These are phyloP conservation scores for Penicillium argentinense DNA, from an alignment of 495 filamentous ascomycete species.

Conservation along the genomic window DNA sequence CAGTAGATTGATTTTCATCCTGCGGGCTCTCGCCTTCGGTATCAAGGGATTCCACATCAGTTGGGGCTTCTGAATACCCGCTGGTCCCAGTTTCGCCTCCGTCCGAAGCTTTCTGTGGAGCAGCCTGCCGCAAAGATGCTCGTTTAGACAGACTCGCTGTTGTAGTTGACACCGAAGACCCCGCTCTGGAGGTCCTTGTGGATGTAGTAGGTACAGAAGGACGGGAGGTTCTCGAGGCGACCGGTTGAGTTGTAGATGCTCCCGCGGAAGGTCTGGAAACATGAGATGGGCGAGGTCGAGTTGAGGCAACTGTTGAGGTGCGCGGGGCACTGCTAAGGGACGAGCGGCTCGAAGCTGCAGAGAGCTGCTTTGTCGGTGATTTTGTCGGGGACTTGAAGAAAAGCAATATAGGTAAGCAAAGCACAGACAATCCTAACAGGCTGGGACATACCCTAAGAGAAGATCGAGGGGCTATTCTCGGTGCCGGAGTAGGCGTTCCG, in stretches of 20 bases:
- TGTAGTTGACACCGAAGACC: conserved; percentile 21
- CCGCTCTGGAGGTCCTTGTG: conserved; percentile 36
- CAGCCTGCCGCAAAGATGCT: conserved; percentile 36
- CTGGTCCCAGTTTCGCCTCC: conserved; percentile 26
- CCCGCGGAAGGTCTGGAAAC: conserved; percentile 65
- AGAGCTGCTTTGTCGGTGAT: conserved; percentile 76
- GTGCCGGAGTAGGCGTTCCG: conserved; percentile 60
- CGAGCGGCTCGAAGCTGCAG: conserved; percentile 50
- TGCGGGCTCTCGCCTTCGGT: conserved; percentile 25
- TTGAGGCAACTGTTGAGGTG: conserved; percentile 37
- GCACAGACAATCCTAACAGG: background rate
- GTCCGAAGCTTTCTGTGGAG: conserved; percentile 29
- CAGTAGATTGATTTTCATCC: conserved; percentile 9
- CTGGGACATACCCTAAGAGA: conserved; percentile 57
- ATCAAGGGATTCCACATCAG: conserved; percentile 27
- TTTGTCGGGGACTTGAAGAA: conserved; percentile 67
- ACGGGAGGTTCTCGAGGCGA: conserved; percentile 32
- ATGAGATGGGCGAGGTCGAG: conserved; percentile 54
- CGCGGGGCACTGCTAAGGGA: conserved; percentile 53
- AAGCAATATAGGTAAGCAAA: conserved; percentile 5
- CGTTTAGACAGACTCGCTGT: conserved; percentile 36
- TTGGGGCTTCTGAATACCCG: conserved; percentile 32
- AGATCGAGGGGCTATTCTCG: conserved; percentile 48
- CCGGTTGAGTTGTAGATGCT: conserved; percentile 50
- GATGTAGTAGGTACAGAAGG: conserved; percentile 40